Base-by-base conservation (phyloP, 2,329 filamentous ascomycete genomes). In the Sporothrix inflata region DNA sequence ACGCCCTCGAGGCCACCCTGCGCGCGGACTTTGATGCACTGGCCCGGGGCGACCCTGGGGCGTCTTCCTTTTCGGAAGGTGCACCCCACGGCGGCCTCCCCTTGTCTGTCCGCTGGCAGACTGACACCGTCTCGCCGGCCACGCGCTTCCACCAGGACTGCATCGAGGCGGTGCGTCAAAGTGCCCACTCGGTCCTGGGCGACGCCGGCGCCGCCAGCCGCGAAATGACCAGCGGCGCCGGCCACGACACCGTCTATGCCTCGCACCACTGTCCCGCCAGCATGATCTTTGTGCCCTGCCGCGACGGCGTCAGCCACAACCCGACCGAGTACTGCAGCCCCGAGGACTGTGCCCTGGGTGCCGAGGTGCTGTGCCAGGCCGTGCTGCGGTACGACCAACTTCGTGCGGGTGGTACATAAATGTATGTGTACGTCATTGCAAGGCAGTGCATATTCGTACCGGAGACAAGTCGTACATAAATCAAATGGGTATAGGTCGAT, bases 241-340 rank as follows among this genome's bases (percentile, higher is more conserved):
- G 83, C 1, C 83, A 83, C 49, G 84, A 83, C 75, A 89, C 86
- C 75, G 88, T 90, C 6, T 88, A 89, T 74, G 85, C 89, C 6
- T 89, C 85, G 60, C 84, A 85, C 74, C 82, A 83, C 49, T 88
- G 86, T 60, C 89, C 89, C 19, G 90, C 89, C 1, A 86, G 87
- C 57, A 91, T 91, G 89, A 88, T 91, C 38, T 91, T 91, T 75
- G 86, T 90, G 21, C 88, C 89, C 4, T 90, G 88, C 74, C 85
- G 83, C 77, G 86, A 89, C 75, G 89, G 89, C 0, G 80, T 91
- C 24, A 90, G 87, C 76, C 89, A 91, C 77, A 87, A 90, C 76
- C 89, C 89, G 1, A 83, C 86, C 60, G 89, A 91, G 77, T 91
- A 88, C 76, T 87, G 86, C 49, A 86, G 84, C 55, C 83, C 85